Percentiles rank a stretch among this genome's conserved stretches.
Evolutionary conservation across 1,139 yeast genomes (phyloP).

Genomic region (Debaryomyces robertsiae): DNA sequence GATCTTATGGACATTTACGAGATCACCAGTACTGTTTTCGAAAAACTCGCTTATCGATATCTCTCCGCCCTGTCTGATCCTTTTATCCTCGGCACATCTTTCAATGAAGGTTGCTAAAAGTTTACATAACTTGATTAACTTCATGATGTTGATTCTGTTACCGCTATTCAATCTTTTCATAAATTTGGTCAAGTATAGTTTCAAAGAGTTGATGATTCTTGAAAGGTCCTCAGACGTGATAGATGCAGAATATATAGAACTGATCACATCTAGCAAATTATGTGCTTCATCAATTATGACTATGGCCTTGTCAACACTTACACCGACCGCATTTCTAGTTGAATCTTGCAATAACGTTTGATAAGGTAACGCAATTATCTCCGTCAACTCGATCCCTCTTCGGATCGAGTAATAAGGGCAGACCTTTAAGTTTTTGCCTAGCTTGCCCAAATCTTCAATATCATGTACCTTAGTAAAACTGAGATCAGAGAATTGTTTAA

Average conservation of each 20-base stretch:
- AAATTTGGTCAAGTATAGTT: conserved; percentile 61
- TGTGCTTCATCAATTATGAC: conserved; percentile 94
- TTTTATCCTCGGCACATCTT: conserved; percentile 22
- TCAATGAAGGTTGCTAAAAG: conserved; percentile 51
- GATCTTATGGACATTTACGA: conserved; percentile 69
- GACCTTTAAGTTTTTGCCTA: conserved; percentile 58
- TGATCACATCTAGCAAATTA: conserved; percentile 76
- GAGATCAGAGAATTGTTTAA: conserved; percentile 58
- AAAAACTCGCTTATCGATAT: conserved; percentile 58
- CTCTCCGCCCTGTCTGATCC: conserved; percentile 53
- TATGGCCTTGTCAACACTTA: conserved; percentile 64
- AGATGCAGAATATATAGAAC: conserved; percentile 65
- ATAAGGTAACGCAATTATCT: conserved; percentile 82
- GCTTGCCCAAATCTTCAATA: conserved; percentile 72
- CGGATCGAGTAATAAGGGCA: conserved; percentile 88
- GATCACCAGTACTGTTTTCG: conserved; percentile 62
- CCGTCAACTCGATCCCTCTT: conserved; percentile 57
- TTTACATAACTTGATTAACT: conserved; percentile 60
- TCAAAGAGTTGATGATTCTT: conserved; percentile 47
- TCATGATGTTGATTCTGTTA: conserved; percentile 70
- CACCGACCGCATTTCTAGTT: conserved; percentile 60
- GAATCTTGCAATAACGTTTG: conserved; percentile 71
- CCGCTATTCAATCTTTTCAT: conserved; percentile 66
- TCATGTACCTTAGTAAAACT: conserved; percentile 68
- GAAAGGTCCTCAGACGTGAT: conserved; percentile 55